These are phyloP conservation scores for Exophiala viscosa DNA, from an alignment of 2,329 filamentous ascomycete species.

Conservation along the genomic window DNA sequence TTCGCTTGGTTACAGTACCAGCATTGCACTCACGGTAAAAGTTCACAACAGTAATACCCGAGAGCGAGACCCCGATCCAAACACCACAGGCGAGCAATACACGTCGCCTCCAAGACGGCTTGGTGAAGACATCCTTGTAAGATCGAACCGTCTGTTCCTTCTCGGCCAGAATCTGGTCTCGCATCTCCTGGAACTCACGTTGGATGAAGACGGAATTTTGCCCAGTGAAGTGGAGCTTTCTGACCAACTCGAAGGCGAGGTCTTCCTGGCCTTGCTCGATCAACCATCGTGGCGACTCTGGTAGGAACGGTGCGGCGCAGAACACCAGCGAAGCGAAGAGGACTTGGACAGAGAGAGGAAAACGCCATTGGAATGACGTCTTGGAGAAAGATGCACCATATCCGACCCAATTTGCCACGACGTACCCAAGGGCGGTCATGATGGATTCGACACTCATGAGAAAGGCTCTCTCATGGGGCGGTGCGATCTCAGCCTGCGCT, in stretches of 20 bases:
- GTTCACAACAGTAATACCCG: conserved; percentile 41
- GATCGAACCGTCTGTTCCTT: neutral
- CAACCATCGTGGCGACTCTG: conserved; percentile 20
- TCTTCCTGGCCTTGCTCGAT: conserved; percentile 10
- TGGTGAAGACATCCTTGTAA: conserved; percentile 2
- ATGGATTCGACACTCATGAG: conserved; percentile 4
- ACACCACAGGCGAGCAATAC: conserved; percentile 48
- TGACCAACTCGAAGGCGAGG: conserved; percentile 52
- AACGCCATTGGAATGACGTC: neutral
- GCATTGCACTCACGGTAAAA: conserved; percentile 2
- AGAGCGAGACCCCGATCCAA: conserved; percentile 54
- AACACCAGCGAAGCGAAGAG: conserved; percentile 36
- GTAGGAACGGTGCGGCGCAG: neutral
- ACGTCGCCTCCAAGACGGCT: conserved; percentile 40
- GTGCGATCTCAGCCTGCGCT: conserved; percentile 13
- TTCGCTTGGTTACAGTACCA: neutral
- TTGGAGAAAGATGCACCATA: neutral
- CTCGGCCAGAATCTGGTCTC: conserved; percentile 4
- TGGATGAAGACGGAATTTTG: conserved; percentile 44
- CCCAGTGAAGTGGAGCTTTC: conserved; percentile 62
- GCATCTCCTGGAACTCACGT: conserved; percentile 12
- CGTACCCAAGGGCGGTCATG: conserved; percentile 7
- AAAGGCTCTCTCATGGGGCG: conserved; percentile 12
- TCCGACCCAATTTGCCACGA: conserved; percentile 28
- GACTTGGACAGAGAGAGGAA: conserved; percentile 43